phyloP scores from a whole-genome alignment of 73 alveolate species.

The Paramecium octaurelia region DNA sequence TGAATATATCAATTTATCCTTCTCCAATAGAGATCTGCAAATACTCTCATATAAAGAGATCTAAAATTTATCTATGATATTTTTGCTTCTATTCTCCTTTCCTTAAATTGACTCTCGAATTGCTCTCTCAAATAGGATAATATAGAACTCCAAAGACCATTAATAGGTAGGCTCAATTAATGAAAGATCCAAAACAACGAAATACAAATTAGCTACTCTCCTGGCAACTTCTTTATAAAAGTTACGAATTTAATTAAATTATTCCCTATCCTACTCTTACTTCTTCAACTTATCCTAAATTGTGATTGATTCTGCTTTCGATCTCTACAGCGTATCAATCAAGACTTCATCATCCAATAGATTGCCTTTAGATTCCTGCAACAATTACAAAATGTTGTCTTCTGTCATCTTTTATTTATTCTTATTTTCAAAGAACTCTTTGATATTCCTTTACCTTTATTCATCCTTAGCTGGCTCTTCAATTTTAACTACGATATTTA shows the following conservation, averaged over 20 bases:
- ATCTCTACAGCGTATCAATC: constrained; percentile 72
- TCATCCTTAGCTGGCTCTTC: constrained; percentile 72
- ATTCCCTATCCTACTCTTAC: constrained; percentile 65
- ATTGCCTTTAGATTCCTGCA: constrained; percentile 67
- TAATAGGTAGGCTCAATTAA: constrained; percentile 84
- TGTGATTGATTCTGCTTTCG: constrained; percentile 72
- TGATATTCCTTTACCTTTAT: constrained; percentile 71
- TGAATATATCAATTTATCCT: constrained; percentile 90
- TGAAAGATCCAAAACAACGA: constrained; percentile 78
- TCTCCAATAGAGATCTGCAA: constrained; percentile 93
- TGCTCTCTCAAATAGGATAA: constrained; percentile 63
- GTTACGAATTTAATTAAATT: constrained; percentile 70
- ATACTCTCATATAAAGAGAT: constrained; percentile 72
- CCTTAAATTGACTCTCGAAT: constrained; percentile 63
- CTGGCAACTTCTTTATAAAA: constrained; percentile 73
- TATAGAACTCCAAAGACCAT: constrained; percentile 79
- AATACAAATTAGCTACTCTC: constrained; percentile 83
- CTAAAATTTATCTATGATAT: constrained; percentile 76
- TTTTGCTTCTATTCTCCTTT: constrained; percentile 69
- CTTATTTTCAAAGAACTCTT: constrained; percentile 64
- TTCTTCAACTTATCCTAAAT: constrained; percentile 71
- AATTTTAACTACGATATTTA: constrained; percentile 57
- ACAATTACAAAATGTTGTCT: constrained; percentile 57
- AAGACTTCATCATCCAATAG: constrained; percentile 86
- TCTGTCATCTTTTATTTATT: constrained; percentile 58